phyloP scores from a whole-genome alignment of 768 basidiomycete genomes.

The Leccinum uliginosum region DNA sequence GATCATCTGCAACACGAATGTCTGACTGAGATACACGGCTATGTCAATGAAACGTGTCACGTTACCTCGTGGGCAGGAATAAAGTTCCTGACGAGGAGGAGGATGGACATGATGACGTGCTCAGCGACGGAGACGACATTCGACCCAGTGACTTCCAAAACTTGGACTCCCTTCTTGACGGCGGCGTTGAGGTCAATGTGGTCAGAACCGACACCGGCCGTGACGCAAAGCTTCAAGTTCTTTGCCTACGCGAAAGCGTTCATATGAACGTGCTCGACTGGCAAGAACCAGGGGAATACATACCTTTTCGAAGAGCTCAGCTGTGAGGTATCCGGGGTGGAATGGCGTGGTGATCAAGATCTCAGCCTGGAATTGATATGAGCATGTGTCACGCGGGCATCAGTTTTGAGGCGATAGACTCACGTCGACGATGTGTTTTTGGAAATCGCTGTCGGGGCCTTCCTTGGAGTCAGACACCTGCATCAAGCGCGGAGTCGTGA shows the following conservation, averaged over 20 bases:
- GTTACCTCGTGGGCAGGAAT: constrained; percentile 78
- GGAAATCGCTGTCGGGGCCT: constrained; percentile 74
- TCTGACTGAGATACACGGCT: not conserved
- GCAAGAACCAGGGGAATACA: constrained; percentile 2
- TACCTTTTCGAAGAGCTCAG: constrained; percentile 66
- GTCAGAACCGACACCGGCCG: constrained; percentile 88
- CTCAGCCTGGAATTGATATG: constrained; percentile 49
- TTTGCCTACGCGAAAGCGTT: constrained; percentile 52
- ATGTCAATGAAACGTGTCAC: not conserved
- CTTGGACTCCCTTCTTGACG: constrained; percentile 74
- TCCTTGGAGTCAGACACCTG: constrained; percentile 82
- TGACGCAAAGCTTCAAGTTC: constrained; percentile 86
- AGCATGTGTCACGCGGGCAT: constrained; percentile 9
- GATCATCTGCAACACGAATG: constrained; percentile 53
- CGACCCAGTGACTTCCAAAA: constrained; percentile 82
- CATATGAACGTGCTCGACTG: constrained; percentile 1
- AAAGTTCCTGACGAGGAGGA: constrained; percentile 88
- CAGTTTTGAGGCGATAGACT: constrained; percentile 22
- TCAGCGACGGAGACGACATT: constrained; percentile 92
- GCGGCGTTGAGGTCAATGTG: constrained; percentile 88
- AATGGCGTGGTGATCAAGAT: constrained; percentile 81
- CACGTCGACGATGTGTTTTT: constrained; percentile 79
- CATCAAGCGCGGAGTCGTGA: constrained; percentile 1
- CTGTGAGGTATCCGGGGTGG: constrained; percentile 82
- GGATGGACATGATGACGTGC: constrained; percentile 87